Evolutionary conservation across 2,329 filamentous ascomycete genomes (phyloP).

Genomic region (Colletotrichum sp.): DNA sequence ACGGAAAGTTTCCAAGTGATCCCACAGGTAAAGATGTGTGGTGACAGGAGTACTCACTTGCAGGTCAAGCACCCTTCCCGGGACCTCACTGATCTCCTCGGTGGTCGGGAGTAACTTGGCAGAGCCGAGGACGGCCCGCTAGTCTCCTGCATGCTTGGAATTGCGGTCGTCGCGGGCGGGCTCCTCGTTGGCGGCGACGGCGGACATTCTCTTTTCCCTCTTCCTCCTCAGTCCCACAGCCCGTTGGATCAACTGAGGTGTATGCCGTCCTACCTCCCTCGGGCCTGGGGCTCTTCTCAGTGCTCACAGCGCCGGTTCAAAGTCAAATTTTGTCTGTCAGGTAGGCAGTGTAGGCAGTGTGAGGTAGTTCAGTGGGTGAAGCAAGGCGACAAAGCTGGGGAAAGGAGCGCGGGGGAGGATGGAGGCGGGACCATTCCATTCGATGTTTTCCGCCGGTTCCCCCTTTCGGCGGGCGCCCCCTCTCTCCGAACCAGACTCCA

Average conservation of each 20-base stretch:
- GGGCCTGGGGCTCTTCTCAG: not conserved
- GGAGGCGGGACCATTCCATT: not conserved
- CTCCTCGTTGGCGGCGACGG: not conserved
- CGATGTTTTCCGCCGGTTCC: not conserved
- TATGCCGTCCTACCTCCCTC: not conserved
- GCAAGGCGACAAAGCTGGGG: constrained; percentile 7
- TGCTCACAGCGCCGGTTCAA: not conserved
- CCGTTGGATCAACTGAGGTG: not conserved
- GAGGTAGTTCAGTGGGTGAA: not conserved
- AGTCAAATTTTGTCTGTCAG: not conserved
- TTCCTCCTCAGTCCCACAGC: not conserved
- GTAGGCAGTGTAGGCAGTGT: not conserved
- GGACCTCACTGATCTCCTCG: constrained; percentile 27
- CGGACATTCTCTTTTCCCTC: not conserved
- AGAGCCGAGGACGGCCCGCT: constrained; percentile 8
- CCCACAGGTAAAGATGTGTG: not conserved
- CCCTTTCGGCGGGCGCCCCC: not conserved
- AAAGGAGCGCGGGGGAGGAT: not conserved
- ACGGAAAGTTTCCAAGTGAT: not conserved
- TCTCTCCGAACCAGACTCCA: constrained; percentile 1
- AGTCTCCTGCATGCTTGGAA: constrained; percentile 20
- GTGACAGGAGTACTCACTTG: constrained; percentile 35
- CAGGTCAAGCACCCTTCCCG: constrained; percentile 53
- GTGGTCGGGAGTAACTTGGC: constrained; percentile 8
- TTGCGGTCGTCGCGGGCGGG: constrained; percentile 10